These are phyloP conservation scores for Euphorbia tirucalli DNA, from an alignment of 345 rosid species.

Conservation along the genomic window DNA sequence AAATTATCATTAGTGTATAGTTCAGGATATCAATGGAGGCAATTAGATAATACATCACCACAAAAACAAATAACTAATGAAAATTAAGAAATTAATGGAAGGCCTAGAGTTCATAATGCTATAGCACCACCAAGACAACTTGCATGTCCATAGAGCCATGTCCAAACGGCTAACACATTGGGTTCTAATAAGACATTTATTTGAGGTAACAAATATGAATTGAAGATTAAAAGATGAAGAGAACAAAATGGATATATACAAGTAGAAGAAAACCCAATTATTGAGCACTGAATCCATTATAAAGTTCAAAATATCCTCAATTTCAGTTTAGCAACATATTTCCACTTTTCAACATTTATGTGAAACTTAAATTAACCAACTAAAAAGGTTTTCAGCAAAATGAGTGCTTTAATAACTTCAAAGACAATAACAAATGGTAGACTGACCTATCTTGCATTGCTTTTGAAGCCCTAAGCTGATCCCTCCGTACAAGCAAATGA, in stretches of 20 bases:
- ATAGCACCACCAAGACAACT: not conserved
- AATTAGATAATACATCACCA: constrained; percentile 3
- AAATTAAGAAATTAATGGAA: constrained; percentile 1
- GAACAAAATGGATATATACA: not conserved
- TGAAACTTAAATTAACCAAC: not conserved
- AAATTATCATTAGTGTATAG: constrained; percentile 65
- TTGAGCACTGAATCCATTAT: not conserved
- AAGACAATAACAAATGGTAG: constrained; percentile 1
- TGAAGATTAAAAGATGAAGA: not conserved
- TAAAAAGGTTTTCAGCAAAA: not conserved
- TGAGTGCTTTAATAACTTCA: not conserved
- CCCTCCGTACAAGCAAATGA: constrained; percentile 91
- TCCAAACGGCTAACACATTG: not conserved
- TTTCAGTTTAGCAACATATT: not conserved
- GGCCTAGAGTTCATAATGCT: constrained; percentile 1
- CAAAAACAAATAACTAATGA: constrained; percentile 3
- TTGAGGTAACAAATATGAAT: not conserved
- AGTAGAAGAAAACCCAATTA: not conserved
- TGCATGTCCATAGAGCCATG: not conserved
- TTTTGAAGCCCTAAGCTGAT: constrained; percentile 81
- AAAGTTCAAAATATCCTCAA: not conserved
- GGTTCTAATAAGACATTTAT: not conserved
- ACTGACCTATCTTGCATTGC: constrained; percentile 99
- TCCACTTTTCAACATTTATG: not conserved
- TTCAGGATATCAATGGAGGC: constrained; percentile 32